phyloP scores from a whole-genome alignment of 768 basidiomycete genomes.

The Amanita inopinata region DNA sequence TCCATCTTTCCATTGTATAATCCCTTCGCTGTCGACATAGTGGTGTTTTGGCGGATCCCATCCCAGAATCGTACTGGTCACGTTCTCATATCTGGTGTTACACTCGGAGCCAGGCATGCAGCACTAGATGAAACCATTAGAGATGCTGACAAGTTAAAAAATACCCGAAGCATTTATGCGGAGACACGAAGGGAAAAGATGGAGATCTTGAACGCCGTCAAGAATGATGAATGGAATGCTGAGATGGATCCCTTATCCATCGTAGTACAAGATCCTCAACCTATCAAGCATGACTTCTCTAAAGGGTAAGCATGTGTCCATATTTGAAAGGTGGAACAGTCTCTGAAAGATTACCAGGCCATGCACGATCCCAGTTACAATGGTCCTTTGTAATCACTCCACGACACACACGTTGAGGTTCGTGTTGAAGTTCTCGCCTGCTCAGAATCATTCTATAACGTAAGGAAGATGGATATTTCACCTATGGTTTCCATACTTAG shows the following conservation, averaged over 20 bases:
- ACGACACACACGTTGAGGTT: conserved; percentile 32
- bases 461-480: conserved; percentile 2
- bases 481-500: neutral
- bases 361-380: conserved; percentile 39
- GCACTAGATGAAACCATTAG: conserved; percentile 52
- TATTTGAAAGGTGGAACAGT: conserved; percentile 1
- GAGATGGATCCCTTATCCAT: conserved; percentile 71
- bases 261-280: conserved; percentile 30
- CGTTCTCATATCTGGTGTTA: conserved; percentile 44
- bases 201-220: conserved; percentile 58
- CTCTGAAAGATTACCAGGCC: conserved; percentile 29
- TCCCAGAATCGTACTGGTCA: conserved; percentile 52
- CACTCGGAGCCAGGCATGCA: conserved; percentile 62
- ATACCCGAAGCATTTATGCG: conserved; percentile 81
- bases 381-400: conserved; percentile 67
- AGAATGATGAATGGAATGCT: conserved; percentile 62
- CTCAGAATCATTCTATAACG: conserved; percentile 1
- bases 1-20: conserved; percentile 75
- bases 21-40: conserved; percentile 59
- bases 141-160: conserved; percentile 50
- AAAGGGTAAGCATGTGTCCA: conserved; percentile 43
- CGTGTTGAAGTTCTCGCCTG: conserved; percentile 20
- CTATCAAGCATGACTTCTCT: conserved; percentile 55
- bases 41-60: conserved; percentile 71
- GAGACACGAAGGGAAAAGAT: conserved; percentile 73